Conservation (phyloP, 805 yeast genomes). For the Naumovozyma dairenensis region DNA sequence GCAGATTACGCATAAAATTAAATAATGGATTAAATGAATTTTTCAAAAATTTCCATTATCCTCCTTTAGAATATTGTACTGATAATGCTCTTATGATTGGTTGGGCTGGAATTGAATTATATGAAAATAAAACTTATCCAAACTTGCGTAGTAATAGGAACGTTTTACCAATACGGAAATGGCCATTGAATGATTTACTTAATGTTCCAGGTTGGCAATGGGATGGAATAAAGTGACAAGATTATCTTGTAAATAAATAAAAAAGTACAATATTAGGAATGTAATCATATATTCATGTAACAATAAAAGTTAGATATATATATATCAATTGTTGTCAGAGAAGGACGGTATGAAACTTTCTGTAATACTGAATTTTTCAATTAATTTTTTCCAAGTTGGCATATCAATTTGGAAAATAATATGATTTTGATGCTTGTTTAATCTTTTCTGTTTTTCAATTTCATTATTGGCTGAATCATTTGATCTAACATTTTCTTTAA, state of each 20-base stretch:
- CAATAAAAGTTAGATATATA: neutral
- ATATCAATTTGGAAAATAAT: conserved; percentile 64
- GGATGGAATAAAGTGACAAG: conserved; percentile 1
- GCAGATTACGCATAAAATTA: conserved; percentile 41
- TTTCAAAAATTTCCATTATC: conserved; percentile 47
- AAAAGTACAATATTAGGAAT: neutral
- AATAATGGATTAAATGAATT: conserved; percentile 26
- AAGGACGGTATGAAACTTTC: conserved; percentile 19
- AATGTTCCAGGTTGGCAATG: conserved; percentile 43
- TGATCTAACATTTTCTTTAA: conserved; percentile 25
- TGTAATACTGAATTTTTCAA: conserved; percentile 45
- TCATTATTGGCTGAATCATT: conserved; percentile 13
- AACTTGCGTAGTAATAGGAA: conserved; percentile 11
- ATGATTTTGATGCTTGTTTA: conserved; percentile 38
- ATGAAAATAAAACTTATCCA: conserved; percentile 33
- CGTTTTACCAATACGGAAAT: conserved; percentile 61
- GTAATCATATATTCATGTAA: neutral
- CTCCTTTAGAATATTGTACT: conserved; percentile 66
- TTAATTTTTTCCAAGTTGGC: conserved; percentile 51
- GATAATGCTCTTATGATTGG: conserved; percentile 98
- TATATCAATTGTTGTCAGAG: no score
- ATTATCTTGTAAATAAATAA: neutral
- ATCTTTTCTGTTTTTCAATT: conserved; percentile 19
- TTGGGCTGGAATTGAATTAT: conserved; percentile 88
- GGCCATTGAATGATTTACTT: conserved; percentile 61